Evolutionary conservation across 1,284 basidiomycete species (phyloP).

Genomic region (Vanrija sp.): DNA sequence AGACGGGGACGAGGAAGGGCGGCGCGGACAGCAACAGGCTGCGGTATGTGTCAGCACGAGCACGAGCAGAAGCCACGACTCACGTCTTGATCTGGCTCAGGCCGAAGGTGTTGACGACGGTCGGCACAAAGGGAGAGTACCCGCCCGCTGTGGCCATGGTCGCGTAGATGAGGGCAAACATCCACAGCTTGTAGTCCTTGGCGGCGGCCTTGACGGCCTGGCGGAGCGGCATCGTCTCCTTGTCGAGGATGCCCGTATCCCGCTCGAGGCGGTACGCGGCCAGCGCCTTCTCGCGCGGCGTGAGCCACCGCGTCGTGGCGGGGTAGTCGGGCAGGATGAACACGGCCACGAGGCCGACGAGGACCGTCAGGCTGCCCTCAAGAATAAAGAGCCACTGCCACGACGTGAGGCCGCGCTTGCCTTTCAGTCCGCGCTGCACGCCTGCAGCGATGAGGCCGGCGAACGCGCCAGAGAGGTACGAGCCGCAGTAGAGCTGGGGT

Average conservation of each 20-base stretch:
- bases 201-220: conserved; percentile 3
- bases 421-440: conserved; percentile 19
- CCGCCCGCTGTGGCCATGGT: conserved; percentile 24
- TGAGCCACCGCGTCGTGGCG: conserved; percentile 17
- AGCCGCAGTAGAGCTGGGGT: conserved; percentile 25
- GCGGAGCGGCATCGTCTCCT: conserved; percentile 5
- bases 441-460: conserved; percentile 32
- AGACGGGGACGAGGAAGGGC: conserved; percentile 31
- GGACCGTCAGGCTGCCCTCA: conserved; percentile 15
- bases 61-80: background rate
- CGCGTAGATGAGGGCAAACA: conserved; percentile 18
- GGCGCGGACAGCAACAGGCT: conserved; percentile 40
- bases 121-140: conserved; percentile 32
- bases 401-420: conserved; percentile 11
- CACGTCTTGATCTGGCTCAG: conserved; percentile 17
- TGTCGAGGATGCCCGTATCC: conserved; percentile 15
- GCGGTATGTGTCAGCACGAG: background rate
- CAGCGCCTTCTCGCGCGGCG: conserved; percentile 14
- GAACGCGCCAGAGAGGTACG: conserved; percentile 29
- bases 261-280: conserved; percentile 12
- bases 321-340: conserved; percentile 20
- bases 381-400: conserved; percentile 26
- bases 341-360: conserved; percentile 7
- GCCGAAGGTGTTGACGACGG: conserved; percentile 34
- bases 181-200: conserved; percentile 20